phyloP scores from a whole-genome alignment of 2,329 filamentous ascomycete genomes.

The Neopestalotiopsis rosae region DNA sequence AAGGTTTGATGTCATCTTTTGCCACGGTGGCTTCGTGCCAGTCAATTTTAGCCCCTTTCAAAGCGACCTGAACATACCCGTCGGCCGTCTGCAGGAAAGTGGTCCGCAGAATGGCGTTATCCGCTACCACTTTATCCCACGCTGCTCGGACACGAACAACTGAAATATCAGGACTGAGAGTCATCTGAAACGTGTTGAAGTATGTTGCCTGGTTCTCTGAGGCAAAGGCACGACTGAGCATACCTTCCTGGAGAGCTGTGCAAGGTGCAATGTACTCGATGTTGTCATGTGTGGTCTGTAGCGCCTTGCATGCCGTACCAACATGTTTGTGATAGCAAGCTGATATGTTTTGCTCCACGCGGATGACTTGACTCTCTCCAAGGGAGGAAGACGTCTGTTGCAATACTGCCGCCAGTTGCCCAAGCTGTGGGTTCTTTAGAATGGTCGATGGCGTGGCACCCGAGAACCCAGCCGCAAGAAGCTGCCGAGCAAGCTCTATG shows the following conservation, averaged over 20 bases:
- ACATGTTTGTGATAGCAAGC: slow-evolving; percentile 69
- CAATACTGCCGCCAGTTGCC: slow-evolving; percentile 50
- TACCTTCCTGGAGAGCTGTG: slow-evolving; percentile 85
- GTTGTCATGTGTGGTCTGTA: slow-evolving; percentile 55
- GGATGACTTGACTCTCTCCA: slow-evolving; percentile 39
- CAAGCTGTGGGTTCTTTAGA: slow-evolving; percentile 64
- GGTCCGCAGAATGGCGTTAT: slow-evolving; percentile 72
- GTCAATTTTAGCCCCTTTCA: slow-evolving; percentile 46
- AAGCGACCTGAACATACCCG: slow-evolving; percentile 76
- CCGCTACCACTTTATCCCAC: slow-evolving; percentile 59
- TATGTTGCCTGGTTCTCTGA: slow-evolving; percentile 65
- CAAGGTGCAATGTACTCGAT: slow-evolving; percentile 82
- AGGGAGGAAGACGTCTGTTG: slow-evolving; percentile 16
- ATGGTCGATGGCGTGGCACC: slow-evolving; percentile 69
- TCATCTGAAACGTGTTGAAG: slow-evolving; percentile 76
- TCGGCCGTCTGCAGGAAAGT: slow-evolving; percentile 75
- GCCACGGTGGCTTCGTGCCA: slow-evolving; percentile 48
- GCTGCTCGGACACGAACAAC: slow-evolving; percentile 54
- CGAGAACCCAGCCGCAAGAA: slow-evolving; percentile 68
- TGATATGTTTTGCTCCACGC: slow-evolving; percentile 64
- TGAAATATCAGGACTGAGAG: slow-evolving; percentile 53
- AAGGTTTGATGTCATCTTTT: slow-evolving; percentile 35
- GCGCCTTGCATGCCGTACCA: slow-evolving; percentile 52
- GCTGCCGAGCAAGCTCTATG: slow-evolving; percentile 67
- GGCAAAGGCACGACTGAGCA: slow-evolving; percentile 73